Evolutionary conservation across 164 flowering plant genomes (phyloP).

Genomic region (Santalum album): DNA sequence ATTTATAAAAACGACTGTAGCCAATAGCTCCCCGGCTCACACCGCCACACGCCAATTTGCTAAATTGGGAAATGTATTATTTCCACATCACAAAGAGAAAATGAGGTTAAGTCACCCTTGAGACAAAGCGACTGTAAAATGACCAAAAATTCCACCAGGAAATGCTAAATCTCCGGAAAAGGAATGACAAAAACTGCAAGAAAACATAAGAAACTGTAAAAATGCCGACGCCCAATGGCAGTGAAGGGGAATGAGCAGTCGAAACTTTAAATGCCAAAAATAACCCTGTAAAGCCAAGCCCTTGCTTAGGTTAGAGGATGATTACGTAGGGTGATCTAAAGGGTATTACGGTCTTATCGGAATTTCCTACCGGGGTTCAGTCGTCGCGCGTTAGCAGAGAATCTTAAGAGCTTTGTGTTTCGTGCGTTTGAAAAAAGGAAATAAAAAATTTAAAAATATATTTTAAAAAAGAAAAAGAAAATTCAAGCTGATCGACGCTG

Average conservation of each 20-base stretch:
- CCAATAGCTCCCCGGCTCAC: neutral
- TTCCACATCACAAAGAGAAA: too few species aligned
- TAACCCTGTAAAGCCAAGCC: neutral
- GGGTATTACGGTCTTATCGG: neutral
- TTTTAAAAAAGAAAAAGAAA: neutral
- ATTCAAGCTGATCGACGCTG: conserved; percentile 1
- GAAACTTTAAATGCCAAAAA: neutral
- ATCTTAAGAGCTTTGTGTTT: conserved; percentile 16
- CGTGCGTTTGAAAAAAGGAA: conserved; percentile 11
- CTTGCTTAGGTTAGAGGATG: neutral
- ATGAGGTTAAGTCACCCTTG: too few species aligned
- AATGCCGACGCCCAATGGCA: too few species aligned
- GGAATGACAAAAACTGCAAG: conserved; percentile 3
- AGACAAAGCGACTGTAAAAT: neutral
- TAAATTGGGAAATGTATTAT: neutral
- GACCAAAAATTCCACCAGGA: conserved; percentile 5
- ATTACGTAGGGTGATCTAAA: neutral
- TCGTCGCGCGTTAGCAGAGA: neutral
- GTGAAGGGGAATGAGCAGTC: conserved; percentile 9
- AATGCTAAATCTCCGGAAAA: neutral
- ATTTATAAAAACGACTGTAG: neutral
- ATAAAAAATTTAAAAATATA: too few species aligned
- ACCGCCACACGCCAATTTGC: neutral
- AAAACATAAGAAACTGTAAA: conserved; percentile 4
- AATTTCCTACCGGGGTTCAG: too few species aligned